Evolutionary conservation across 768 basidiomycete species (phyloP).

Genomic region (Paxillus ammoniavirescens): DNA sequence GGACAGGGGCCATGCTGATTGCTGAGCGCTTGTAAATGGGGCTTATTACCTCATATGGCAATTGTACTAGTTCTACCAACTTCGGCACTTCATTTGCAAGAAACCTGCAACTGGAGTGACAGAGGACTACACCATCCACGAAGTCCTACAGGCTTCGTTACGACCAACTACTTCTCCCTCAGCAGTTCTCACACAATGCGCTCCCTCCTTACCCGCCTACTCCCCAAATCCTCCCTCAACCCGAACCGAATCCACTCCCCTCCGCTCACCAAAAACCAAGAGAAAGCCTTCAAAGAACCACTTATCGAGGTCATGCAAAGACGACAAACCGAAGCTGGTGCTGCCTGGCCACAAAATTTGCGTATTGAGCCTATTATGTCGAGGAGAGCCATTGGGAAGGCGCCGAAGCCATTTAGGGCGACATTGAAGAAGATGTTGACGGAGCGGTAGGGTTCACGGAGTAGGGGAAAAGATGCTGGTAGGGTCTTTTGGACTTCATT

Average conservation of each 20-base stretch:
- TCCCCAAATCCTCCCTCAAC: slow-evolving; percentile 34
- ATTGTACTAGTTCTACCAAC: too few species aligned
- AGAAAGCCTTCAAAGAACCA: slow-evolving; percentile 28
- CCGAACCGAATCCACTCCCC: slow-evolving; percentile 23
- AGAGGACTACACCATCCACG: not conserved
- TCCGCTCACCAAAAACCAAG: slow-evolving; percentile 32
- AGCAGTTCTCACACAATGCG: slow-evolving; percentile 6
- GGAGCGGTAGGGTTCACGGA: slow-evolving; percentile 23
- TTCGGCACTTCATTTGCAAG: too few species aligned
- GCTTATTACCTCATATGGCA: too few species aligned
- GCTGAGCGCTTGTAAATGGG: too few species aligned
- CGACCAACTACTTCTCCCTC: not conserved
- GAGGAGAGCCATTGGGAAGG: slow-evolving; percentile 38
- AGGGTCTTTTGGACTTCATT: not conserved
- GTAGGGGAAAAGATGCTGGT: not conserved
- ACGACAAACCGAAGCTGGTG: slow-evolving; percentile 37
- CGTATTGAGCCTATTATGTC: slow-evolving; percentile 47
- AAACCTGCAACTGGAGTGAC: too few species aligned
- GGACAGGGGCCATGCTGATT: too few species aligned
- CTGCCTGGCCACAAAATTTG: slow-evolving; percentile 46
- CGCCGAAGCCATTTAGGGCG: slow-evolving; percentile 36
- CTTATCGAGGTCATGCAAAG: slow-evolving; percentile 43
- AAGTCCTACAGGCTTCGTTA: not conserved
- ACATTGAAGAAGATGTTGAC: slow-evolving; percentile 41
- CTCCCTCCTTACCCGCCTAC: slow-evolving; percentile 32